Evolutionary conservation across 495 filamentous ascomycete genomes (phyloP).

Genomic region (Tuber brumale): DNA sequence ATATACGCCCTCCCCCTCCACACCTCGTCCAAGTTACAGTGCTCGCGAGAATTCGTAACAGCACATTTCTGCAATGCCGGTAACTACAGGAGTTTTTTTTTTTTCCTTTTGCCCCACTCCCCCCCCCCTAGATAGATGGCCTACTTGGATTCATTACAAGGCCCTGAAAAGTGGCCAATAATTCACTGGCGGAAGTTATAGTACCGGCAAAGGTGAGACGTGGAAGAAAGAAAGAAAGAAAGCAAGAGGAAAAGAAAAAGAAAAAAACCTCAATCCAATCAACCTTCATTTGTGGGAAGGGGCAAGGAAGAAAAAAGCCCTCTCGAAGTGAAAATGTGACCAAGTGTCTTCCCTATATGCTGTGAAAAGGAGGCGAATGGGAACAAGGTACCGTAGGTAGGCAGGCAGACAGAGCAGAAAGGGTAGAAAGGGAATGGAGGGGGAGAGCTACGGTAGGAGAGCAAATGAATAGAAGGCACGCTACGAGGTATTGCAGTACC

Average conservation of each 20-base stretch:
- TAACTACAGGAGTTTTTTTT: not conserved
- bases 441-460: not conserved
- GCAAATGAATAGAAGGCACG: not conserved
- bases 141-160: not conserved
- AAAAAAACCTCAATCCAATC: not conserved
- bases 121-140: not conserved
- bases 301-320: not conserved
- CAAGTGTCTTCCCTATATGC: not conserved
- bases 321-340: not conserved
- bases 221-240: not conserved
- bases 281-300: not conserved
- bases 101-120: not conserved
- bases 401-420: not conserved
- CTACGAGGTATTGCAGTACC: not conserved
- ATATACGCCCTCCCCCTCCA: not conserved
- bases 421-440: too few relatives aligned
- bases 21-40: not conserved
- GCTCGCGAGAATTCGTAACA: not conserved
- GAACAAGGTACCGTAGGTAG: not conserved
- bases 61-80: not conserved
- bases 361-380: not conserved
- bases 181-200: not conserved
- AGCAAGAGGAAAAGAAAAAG: not conserved
- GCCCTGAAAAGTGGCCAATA: not conserved
- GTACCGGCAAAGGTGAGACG: not conserved